phyloP scores from a whole-genome alignment of 495 filamentous ascomycete species.

The Aspergillus biplanus region DNA sequence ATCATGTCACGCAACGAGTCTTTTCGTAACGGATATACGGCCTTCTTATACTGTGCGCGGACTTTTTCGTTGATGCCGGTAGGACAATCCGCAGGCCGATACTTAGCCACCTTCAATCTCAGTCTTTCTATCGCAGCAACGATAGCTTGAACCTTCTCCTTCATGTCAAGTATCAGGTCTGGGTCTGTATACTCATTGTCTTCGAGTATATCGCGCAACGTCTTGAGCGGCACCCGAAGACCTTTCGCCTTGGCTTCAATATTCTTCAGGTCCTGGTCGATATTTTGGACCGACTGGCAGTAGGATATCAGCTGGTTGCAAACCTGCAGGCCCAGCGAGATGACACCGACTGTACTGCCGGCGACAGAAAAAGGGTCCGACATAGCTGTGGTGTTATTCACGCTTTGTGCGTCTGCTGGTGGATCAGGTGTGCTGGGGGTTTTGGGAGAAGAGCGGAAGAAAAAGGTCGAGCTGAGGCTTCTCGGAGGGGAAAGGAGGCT shows the following conservation, averaged over 20 bases:
- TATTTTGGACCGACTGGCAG: slow-evolving; percentile 1
- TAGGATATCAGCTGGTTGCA: slow-evolving; percentile 5
- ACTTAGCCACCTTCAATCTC: background rate
- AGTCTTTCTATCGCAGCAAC: background rate
- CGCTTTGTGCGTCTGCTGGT: background rate
- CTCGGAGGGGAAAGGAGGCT: too few species aligned
- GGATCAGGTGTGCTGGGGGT: background rate
- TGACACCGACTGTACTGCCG: slow-evolving; percentile 8
- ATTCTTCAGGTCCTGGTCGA: slow-evolving; percentile 3
- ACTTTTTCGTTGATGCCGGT: background rate
- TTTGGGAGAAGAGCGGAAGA: background rate
- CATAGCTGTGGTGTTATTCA: background rate
- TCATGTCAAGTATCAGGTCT: background rate
- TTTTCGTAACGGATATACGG: slow-evolving; percentile 5
- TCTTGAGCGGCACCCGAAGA: slow-evolving; percentile 8
- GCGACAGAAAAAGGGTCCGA: slow-evolving; percentile 6
- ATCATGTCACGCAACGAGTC: slow-evolving; percentile 3
- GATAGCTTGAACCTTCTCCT: slow-evolving; percentile 1
- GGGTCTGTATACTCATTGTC: background rate
- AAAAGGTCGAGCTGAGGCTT: background rate
- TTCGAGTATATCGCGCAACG: slow-evolving; percentile 4
- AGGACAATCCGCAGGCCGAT: background rate
- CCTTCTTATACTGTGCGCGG: slow-evolving; percentile 3
- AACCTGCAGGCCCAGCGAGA: slow-evolving; percentile 8
- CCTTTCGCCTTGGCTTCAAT: slow-evolving; percentile 6